Evolutionary conservation across 441 rosid species (phyloP).

Genomic region (Hura crepitans): DNA sequence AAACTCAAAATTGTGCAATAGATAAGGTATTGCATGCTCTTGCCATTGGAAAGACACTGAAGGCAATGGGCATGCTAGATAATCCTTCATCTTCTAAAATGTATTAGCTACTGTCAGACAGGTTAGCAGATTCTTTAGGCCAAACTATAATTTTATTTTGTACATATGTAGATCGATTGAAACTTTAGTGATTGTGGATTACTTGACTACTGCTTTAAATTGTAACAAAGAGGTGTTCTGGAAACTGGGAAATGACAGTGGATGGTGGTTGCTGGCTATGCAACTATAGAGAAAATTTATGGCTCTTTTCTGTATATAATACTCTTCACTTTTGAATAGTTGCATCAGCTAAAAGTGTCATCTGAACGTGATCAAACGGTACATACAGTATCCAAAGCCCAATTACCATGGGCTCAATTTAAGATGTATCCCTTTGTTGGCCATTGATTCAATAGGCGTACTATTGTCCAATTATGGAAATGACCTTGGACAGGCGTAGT

Average conservation of each 20-base stretch:
- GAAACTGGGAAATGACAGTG: not conserved
- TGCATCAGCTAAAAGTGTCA: too few relatives aligned
- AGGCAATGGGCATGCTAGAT: not conserved
- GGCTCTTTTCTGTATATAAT: too few relatives aligned
- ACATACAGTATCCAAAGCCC: too few relatives aligned
- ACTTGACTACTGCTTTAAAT: not conserved
- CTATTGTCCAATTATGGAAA: too few relatives aligned
- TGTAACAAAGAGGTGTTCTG: not conserved
- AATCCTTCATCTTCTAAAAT: not conserved
- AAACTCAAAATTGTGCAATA: not conserved
- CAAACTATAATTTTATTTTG: constrained; percentile 1
- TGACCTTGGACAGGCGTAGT: too few relatives aligned
- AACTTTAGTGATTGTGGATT: not conserved
- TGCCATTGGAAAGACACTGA: not conserved
- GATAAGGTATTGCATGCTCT: not conserved
- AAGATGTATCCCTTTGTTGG: too few relatives aligned
- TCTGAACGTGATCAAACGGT: too few relatives aligned
- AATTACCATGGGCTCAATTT: too few relatives aligned
- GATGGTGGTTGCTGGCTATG: too few relatives aligned
- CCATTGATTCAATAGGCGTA: too few relatives aligned
- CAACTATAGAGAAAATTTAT: too few relatives aligned
- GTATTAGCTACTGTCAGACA: not conserved
- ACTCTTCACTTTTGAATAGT: too few relatives aligned
- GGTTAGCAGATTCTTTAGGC: not conserved
- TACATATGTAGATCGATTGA: constrained; percentile 1